Evolutionary conservation across 2,329 filamentous ascomycete species (phyloP), one percentile per base, ranked within the genome.

Genomic region (Colletotrichum theobromicola): DNA sequence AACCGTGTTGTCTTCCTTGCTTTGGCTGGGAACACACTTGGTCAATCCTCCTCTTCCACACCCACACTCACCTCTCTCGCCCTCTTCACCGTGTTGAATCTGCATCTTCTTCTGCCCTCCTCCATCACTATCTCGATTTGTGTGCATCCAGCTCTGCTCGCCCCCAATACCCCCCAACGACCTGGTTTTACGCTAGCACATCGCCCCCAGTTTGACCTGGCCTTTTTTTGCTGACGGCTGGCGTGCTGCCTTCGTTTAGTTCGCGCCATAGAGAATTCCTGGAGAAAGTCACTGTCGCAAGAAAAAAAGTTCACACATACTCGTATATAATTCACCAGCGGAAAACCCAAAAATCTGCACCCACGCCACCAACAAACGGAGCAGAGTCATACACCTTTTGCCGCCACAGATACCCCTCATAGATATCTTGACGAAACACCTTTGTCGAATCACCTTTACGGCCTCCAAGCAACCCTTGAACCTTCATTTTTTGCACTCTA

Each of bases 261-360:
- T 62, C 53, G 72, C 72, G 72, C 72, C 62, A 72, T 74, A 74
- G 62, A 74, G 32, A 53, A 74, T 74, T 74, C 72, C 72, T 72
- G 72, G 72, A 72, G 72, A 74, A 74, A 50, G 61, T 67, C 63
- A 60, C 63, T 72, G 68, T 72, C 62, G 72, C 72, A 70, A 60
- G 16, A 67, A 66, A 65, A 46, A 71, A 55, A 67, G 67, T 74
- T 74, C 50, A 72, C 68, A 67, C 68, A 26, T 63, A 74, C 68
- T 63, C 62, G 72, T 74, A 74, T 74, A 74, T 74, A 74, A 74
- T 72, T 63, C 42, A 72, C 68, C 16, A 63, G 46, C 72, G 34
- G 42, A 66, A 55, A 64, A 55, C 30, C 72, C 37, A 65, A 55
- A 58, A 32, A 72, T 34, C 18, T 42, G 64, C 42, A 69, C 26